Evolutionary conservation across 371 early-diverging fungal species (phyloP), one percentile per base, ranked within the genome.

Genomic region (Sporodiniella umbellata): DNA sequence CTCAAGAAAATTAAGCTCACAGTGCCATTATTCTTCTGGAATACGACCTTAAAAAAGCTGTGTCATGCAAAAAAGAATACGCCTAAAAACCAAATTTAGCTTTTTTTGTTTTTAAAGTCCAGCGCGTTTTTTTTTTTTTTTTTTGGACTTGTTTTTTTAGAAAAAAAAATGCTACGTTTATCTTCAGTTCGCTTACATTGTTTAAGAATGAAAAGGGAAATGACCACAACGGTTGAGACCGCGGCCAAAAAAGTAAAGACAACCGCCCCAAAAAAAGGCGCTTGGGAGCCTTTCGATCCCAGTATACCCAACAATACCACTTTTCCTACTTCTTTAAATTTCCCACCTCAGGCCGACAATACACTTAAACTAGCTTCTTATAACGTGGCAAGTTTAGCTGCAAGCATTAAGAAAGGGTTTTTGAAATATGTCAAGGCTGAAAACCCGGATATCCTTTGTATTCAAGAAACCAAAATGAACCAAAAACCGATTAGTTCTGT

Each of bases 401-500:
- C 94, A 0, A 69, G 87, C 22, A 53, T 89, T 39, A 90, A 90
- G 43, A 95, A 95, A 53, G 88, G 93, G 0, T 87, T 90, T 55
- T 78, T 79, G 28, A 67, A 66, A 11, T 93, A 94, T 53, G 60
- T 93, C 35, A 75, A 72, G 8, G 88, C 88, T 0, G 95, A 95
- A 60, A 72, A 92, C 45, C 84, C 95, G 0, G 93, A 92, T 64
- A 77, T 95, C 23, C 39, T 94, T 3, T 92, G 89, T 59, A 40
- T 95, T 15, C 93, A 94, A 60, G 95, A 95, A 57, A 90, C 90
- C 33, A 94, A 95, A 62, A 64, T 88, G 17, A 84, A 85, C 57
- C 74, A 72, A 42, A 74, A 84, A 14, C 25, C 60, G 23, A 51
- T 64, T 1, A 72, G 58, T 14, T 70, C 64, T 17, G 64, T 91